Conservation (phyloP, 495 filamentous ascomycete genomes). For the Podospora sp. region DNA sequence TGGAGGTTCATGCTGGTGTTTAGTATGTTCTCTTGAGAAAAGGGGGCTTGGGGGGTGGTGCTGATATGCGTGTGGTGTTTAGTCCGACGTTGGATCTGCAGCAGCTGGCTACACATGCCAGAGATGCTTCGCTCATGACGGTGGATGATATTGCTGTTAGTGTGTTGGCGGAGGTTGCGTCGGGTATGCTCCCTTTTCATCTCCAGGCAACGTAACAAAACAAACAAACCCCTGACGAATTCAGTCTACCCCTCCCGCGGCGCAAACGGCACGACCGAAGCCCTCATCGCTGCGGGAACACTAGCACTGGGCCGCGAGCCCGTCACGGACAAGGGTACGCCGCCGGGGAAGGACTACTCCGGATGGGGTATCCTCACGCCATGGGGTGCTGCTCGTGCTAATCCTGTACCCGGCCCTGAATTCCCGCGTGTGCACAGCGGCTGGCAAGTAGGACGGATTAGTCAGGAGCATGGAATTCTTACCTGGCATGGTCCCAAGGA, state of each 20-base stretch:
- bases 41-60: too few species aligned
- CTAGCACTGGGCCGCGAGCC: constrained; percentile 74
- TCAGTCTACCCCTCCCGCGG: constrained; percentile 63
- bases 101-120: constrained; percentile 73
- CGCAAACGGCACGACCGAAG: constrained; percentile 58
- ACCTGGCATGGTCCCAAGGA: constrained; percentile 47
- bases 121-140: constrained; percentile 40
- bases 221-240: constrained; percentile 41
- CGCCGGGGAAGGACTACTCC: constrained; percentile 53
- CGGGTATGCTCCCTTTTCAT: constrained; percentile 17
- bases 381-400: constrained; percentile 47
- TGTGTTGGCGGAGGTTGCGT: constrained; percentile 68
- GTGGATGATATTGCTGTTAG: constrained; percentile 65
- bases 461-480: constrained; percentile 70
- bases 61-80: too few species aligned
- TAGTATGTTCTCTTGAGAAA: constrained; percentile 33
- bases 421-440: constrained; percentile 51
- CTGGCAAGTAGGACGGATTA: constrained; percentile 63
- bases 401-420: constrained; percentile 35
- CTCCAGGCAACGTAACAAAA: constrained; percentile 28
- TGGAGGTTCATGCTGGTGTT: constrained; percentile 43
- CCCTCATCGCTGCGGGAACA: constrained; percentile 68
- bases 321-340: constrained; percentile 32
- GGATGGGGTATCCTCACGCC: constrained; percentile 75
- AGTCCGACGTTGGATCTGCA: constrained; percentile 75